A percentile compares a stretch with the other conserved stretches of the same genome.
Evolutionary conservation across 1,284 basidiomycete genomes (phyloP).

Genomic region (Thecaphora frezii): DNA sequence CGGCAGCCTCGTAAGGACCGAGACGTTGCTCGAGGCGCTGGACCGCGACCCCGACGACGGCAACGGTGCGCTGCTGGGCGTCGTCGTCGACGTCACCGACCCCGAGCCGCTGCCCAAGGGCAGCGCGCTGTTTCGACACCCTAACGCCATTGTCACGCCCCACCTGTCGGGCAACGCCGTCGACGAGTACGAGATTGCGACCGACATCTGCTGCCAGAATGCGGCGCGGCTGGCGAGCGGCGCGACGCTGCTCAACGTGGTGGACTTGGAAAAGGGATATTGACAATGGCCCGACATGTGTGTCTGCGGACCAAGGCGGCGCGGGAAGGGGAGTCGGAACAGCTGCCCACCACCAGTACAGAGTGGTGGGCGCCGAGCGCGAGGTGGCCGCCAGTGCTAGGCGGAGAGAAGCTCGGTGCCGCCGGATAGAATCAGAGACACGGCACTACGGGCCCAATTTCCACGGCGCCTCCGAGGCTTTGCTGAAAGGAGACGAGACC

Average conservation of each 20-base stretch:
- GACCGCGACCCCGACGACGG: slow-evolving; percentile 5
- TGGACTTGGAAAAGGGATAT: slow-evolving; percentile 28
- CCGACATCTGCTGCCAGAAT: slow-evolving; percentile 40
- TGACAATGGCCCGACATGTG: no score
- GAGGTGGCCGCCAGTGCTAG: no score
- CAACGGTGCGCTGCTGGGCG: background rate
- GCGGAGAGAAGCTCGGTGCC: no score
- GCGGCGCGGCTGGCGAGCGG: slow-evolving; percentile 31
- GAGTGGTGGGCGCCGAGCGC: no score
- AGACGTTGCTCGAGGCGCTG: slow-evolving; percentile 43
- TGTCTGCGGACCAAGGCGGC: no score
- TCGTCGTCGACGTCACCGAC: slow-evolving; percentile 41
- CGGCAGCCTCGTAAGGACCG: slow-evolving; percentile 48
- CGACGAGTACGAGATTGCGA: slow-evolving; percentile 27
- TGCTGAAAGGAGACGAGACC: no score
- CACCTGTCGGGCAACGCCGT: slow-evolving; percentile 43
- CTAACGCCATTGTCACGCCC: slow-evolving; percentile 54
- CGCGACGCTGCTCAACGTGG: slow-evolving; percentile 36
- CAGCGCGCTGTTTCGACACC: slow-evolving; percentile 40
- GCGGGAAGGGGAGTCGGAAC: no score
- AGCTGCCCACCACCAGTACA: no score
- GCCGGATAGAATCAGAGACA: no score
- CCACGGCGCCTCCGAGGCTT: no score
- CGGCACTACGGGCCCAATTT: no score
- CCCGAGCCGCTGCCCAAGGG: slow-evolving; percentile 53